Base-by-base conservation (phyloP, 2,329 filamentous ascomycete genomes). In the Monosporascus sp. region DNA sequence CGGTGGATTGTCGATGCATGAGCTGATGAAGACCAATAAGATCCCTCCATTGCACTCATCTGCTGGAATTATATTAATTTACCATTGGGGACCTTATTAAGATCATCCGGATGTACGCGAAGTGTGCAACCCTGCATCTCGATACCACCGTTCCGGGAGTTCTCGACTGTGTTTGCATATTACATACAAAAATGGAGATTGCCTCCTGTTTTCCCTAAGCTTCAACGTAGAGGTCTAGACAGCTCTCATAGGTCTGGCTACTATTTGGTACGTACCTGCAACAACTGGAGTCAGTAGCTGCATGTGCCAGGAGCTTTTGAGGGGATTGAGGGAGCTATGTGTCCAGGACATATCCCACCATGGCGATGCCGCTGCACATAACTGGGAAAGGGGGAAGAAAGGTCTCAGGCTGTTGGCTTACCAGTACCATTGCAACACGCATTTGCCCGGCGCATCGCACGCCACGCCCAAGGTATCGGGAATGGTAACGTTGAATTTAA, bases 181-280 rank as follows among this genome's bases (percentile, higher is more conserved):
- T 14, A 14, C 1, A 31, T 34, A 34, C 31, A 14, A 5, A 34
- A 11, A 34, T 14, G 11, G 31, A 11, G 9, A 34, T 14, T 34
- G 11, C 31, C 31, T 34, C 31, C 4, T 34, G 31, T 14, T 34
- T 34, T 24, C 17, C 17, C 37, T 54, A 57, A n/a, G 45, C 18
- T 34, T 52, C 31, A 15, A 63, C 45, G 15, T 61, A 59, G 50
- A 86, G 84, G 62, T 86, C 83, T 49, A 85, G 71, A 68, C 83
- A 86, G 48, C 76, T 75, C 71, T 83, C 79, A 63, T 86, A 86
- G 11, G 82, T 84, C 74, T 86, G 83, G 53, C 78, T 62, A 55
- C 81, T 76, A 51, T 69, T 34, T 14, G 31, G 71, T 17, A 68
- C 63, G 4, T 81, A 80, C 55, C 82, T 46, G 42, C 42, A 17